Conservation (phyloP, 2,329 filamentous ascomycete species). For the Colletotrichum tanaceti region DNA sequence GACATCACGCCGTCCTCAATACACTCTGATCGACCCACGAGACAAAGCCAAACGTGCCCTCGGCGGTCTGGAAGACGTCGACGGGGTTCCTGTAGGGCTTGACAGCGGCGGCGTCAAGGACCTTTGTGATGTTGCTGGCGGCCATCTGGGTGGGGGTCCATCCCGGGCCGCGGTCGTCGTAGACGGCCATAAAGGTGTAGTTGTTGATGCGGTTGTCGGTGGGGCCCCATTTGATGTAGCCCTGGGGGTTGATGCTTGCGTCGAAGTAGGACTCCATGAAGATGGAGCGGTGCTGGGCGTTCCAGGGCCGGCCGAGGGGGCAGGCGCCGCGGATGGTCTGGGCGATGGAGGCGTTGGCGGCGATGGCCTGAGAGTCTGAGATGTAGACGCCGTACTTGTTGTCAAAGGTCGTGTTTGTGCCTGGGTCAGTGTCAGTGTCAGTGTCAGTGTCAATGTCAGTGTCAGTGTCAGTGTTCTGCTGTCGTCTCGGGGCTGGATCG, state of each 20-base stretch:
- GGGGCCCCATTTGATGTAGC: slow-evolving; percentile 66
- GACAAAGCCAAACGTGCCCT: slow-evolving; percentile 29
- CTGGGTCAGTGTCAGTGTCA: slow-evolving; percentile 30
- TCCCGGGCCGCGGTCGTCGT: slow-evolving; percentile 62
- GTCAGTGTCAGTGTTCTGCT: not conserved
- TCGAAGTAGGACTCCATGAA: slow-evolving; percentile 68
- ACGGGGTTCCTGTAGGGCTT: slow-evolving; percentile 44
- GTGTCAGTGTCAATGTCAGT: too few species aligned
- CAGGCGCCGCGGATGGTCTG: slow-evolving; percentile 56
- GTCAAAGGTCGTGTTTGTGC: slow-evolving; percentile 70
- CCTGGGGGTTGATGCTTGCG: slow-evolving; percentile 61
- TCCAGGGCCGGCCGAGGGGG: slow-evolving; percentile 72
- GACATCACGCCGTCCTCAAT: slow-evolving; percentile 22
- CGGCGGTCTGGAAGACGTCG: slow-evolving; percentile 34
- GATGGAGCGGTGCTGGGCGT: slow-evolving; percentile 66
- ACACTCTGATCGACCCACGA: slow-evolving; percentile 40
- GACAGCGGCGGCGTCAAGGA: slow-evolving; percentile 54
- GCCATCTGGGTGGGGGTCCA: slow-evolving; percentile 62
- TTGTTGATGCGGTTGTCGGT: slow-evolving; percentile 55
- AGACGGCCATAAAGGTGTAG: slow-evolving; percentile 68
- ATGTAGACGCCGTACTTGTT: slow-evolving; percentile 78
- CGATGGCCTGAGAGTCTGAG: slow-evolving; percentile 63
- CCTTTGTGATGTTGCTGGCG: slow-evolving; percentile 54
- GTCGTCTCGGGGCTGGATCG: too few species aligned
- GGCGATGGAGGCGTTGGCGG: slow-evolving; percentile 63